phyloP scores from a whole-genome alignment of 371 early-diverging fungal genomes.

The Mucor circinelloides region DNA sequence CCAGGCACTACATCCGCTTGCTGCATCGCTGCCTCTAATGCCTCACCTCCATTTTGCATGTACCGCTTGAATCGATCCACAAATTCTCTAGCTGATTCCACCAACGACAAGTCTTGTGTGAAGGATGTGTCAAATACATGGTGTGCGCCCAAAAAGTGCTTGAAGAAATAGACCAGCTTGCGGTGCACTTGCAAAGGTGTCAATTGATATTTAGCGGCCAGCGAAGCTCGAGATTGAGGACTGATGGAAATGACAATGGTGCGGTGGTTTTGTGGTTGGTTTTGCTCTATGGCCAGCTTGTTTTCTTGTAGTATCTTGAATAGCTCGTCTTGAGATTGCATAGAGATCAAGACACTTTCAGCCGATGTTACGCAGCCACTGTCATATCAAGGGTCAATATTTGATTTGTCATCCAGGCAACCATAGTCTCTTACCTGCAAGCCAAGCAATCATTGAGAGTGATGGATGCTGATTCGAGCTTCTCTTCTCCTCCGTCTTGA shows the following conservation, averaged over 20 bases:
- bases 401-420: background rate
- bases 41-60: constrained; percentile 48
- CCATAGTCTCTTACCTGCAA: constrained; percentile 72
- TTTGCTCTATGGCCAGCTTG: constrained; percentile 43
- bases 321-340: constrained; percentile 91
- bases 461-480: constrained; percentile 85
- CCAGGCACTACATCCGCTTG: constrained; percentile 30
- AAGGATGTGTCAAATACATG: constrained; percentile 89
- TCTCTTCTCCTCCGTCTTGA: constrained; percentile 75
- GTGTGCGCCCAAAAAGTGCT: constrained; percentile 75
- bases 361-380: constrained; percentile 98
- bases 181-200: constrained; percentile 62
- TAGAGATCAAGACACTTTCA: constrained; percentile 88
- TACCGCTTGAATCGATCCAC: constrained; percentile 65
- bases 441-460: constrained; percentile 96
- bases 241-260: constrained; percentile 82
- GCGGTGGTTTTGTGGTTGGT: constrained; percentile 47
- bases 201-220: constrained; percentile 84
- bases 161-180: constrained; percentile 67
- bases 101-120: constrained; percentile 81
- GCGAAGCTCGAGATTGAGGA: constrained; percentile 91
- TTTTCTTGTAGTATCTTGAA: constrained; percentile 74
- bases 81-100: constrained; percentile 91
- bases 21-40: constrained; percentile 37
- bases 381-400: background rate